These are phyloP conservation scores for Choricystis sp. DNA, from an alignment of 139 green algal species.

Conservation along the genomic window DNA sequence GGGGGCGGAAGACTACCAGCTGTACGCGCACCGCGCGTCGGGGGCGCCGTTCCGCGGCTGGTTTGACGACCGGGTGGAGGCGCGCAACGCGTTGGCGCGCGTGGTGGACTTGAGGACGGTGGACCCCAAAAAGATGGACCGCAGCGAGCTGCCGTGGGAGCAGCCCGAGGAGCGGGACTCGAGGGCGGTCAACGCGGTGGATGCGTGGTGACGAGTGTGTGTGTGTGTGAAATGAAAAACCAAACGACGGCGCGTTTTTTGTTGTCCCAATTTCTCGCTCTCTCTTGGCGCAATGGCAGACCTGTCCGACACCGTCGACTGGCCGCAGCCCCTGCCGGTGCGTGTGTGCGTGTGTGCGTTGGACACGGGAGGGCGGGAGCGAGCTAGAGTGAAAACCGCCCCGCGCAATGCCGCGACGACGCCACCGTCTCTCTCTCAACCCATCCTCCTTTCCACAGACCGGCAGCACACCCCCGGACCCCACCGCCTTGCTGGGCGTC, in stretches of 20 bases:
- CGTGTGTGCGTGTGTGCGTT: too few relatives aligned
- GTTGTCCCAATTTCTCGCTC: not conserved
- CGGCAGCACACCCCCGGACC: not conserved
- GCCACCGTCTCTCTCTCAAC: not conserved
- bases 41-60: slow-evolving; percentile 33
- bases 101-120: slow-evolving; percentile 34
- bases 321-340: not conserved
- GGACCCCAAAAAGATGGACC: slow-evolving; percentile 9
- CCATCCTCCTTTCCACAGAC: not conserved
- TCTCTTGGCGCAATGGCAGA: not conserved
- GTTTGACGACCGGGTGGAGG: slow-evolving; percentile 80
- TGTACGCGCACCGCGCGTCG: slow-evolving; percentile 32
- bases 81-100: slow-evolving; percentile 56
- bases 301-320: not conserved
- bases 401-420: not conserved
- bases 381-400: not conserved
- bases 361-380: too few relatives aligned
- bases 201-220: not conserved
- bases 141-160: slow-evolving; percentile 3
- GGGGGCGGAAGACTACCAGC: slow-evolving; percentile 60
- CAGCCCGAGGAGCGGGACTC: not conserved
- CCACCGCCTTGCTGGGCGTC: not conserved
- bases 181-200: not conserved
- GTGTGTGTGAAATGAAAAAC: not conserved
- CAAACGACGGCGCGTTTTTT: not conserved